Conservation (phyloP, 164 flowering plant species). For the Cinnamomum micranthum region DNA sequence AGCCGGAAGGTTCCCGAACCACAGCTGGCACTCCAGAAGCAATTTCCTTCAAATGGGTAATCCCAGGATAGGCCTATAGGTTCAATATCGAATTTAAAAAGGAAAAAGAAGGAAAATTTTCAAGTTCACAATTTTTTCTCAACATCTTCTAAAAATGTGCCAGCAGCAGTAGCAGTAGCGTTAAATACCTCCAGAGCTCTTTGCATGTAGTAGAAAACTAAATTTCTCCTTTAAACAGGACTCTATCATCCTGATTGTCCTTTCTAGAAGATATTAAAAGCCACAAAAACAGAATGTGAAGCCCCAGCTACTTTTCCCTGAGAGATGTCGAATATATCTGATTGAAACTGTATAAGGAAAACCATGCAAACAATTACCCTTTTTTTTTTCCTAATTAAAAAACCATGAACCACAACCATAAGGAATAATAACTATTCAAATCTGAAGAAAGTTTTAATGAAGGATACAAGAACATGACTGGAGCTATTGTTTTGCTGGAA, state of each 20-base stretch:
- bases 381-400: neutral
- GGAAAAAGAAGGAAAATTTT: no score
- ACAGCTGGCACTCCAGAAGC: slow-evolving; percentile 87
- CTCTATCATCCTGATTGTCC: slow-evolving; percentile 54
- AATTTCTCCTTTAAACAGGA: slow-evolving; percentile 68
- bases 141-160: neutral
- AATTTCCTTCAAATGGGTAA: slow-evolving; percentile 83
- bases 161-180: neutral
- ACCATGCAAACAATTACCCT: neutral
- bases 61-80: slow-evolving; percentile 74
- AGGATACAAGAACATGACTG: slow-evolving; percentile 96
- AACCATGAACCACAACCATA: neutral
- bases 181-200: slow-evolving; percentile 72
- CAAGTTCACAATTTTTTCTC: neutral
- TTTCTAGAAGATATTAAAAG: slow-evolving; percentile 73
- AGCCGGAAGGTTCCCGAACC: slow-evolving; percentile 85
- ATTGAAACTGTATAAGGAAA: slow-evolving; percentile 14
- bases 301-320: slow-evolving; percentile 76
- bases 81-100: neutral
- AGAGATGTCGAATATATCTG: slow-evolving; percentile 89
- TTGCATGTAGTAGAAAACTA: slow-evolving; percentile 72
- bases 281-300: slow-evolving; percentile 74
- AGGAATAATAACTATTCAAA: neutral
- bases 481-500: slow-evolving; percentile 61
- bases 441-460: slow-evolving; percentile 1